These are phyloP conservation scores for Globisporangium nodosum DNA, from an alignment of 352 stramenopile species.

Conservation along the genomic window DNA sequence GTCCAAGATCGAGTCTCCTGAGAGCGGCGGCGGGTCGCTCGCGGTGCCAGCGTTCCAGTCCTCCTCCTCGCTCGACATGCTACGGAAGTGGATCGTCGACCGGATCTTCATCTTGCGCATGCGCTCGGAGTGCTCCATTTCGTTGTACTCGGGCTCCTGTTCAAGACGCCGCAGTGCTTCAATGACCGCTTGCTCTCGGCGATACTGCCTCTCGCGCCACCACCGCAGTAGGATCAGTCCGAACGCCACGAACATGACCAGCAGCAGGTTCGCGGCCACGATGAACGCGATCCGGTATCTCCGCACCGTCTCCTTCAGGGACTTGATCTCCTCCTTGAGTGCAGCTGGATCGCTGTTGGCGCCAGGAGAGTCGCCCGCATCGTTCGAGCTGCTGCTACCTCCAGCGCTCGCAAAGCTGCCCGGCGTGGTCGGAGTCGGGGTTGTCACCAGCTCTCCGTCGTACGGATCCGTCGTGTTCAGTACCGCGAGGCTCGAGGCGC, in stretches of 20 bases:
- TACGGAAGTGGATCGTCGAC: constrained; percentile 8
- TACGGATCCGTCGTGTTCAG: constrained; percentile 46
- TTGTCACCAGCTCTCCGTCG: constrained; percentile 23
- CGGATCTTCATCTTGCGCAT: constrained; percentile 5
- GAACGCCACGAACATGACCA: constrained; percentile 9
- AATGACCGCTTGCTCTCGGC: constrained; percentile 5
- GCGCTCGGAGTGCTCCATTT: neutral
- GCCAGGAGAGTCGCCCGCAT: constrained; percentile 7
- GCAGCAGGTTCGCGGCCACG: constrained; percentile 3
- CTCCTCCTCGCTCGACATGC: constrained; percentile 6
- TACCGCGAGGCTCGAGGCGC: constrained; percentile 25
- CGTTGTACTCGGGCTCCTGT: constrained; percentile 1
- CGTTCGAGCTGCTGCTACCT: constrained; percentile 8
- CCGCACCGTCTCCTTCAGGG: neutral
- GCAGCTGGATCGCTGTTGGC: constrained; percentile 1
- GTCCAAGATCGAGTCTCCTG: constrained; percentile 10
- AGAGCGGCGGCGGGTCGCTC: constrained; percentile 1
- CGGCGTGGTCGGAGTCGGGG: constrained; percentile 1
- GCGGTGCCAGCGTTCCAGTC: constrained; percentile 3
- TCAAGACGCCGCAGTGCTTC: neutral
- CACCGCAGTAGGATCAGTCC: constrained; percentile 7
- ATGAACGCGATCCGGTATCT: constrained; percentile 12
- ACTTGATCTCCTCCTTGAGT: constrained; percentile 11
- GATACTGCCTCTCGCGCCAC: constrained; percentile 16
- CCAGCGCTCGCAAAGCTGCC: constrained; percentile 9